Conservation (phyloP, 2,329 filamentous ascomycete species). For the Sporothrix inflata region DNA sequence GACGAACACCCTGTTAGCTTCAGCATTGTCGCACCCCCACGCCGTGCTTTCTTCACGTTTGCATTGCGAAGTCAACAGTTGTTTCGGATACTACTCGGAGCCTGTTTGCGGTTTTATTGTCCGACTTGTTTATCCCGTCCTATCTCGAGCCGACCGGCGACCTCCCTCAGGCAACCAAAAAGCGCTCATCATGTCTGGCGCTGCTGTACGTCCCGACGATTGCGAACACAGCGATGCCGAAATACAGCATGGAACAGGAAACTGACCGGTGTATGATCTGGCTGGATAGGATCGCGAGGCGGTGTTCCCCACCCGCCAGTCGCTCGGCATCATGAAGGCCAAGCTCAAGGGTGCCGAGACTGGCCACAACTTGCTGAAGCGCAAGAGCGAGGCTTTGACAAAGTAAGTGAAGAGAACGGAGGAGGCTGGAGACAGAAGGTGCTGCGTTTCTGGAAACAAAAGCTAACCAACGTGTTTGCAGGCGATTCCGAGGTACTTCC, state of each 20-base stretch:
- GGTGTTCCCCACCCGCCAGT: slow-evolving; percentile 97
- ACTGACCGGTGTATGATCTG: background rate
- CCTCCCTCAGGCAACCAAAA: slow-evolving; percentile 24
- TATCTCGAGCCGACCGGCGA: background rate
- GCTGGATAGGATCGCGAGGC: slow-evolving; percentile 78
- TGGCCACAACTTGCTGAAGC: slow-evolving; percentile 91
- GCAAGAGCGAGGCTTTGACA: slow-evolving; percentile 96
- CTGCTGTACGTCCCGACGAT: slow-evolving; percentile 31
- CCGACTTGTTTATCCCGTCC: background rate
- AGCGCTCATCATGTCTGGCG: slow-evolving; percentile 37
- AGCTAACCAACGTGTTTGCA: slow-evolving; percentile 42
- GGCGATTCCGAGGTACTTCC: slow-evolving; percentile 80
- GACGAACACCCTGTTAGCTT: background rate
- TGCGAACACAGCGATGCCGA: slow-evolving; percentile 24
- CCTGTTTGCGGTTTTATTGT: background rate
- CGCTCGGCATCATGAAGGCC: slow-evolving; percentile 93
- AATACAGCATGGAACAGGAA: background rate
- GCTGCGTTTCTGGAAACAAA: background rate
- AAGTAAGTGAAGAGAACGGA: slow-evolving; percentile 65
- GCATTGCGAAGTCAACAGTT: background rate
- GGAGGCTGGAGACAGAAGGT: background rate
- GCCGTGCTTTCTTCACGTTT: background rate
- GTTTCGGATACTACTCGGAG: too few species aligned
- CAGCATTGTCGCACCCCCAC: background rate
- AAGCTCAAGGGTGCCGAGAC: slow-evolving; percentile 94